Evolutionary conservation across 1,139 yeast genomes (phyloP), one percentile per base, ranked within the genome.

Genomic region (Dujonia santamariae): DNA sequence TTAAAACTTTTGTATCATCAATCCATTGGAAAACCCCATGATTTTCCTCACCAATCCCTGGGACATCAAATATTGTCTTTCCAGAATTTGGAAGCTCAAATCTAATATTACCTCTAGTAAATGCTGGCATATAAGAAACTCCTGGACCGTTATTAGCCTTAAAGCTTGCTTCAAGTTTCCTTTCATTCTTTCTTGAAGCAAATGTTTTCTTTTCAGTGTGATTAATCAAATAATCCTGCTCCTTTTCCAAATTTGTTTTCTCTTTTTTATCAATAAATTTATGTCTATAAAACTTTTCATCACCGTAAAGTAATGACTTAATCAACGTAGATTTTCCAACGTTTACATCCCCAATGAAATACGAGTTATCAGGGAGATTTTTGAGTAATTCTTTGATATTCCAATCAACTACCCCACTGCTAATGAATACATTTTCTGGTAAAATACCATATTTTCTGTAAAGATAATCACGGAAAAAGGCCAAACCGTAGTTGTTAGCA

Each of bases 321-420:
- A 82, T 67, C 19, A 87, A 51, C 1, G 83, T 67, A 1, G 94
- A 78, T 53, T 87, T 87, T 1, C 97, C 97, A 12, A 78, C 68
- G 50, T 86, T 86, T 7, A 85, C 78, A 43, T 72, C 71, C 1
- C 97, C 96, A 9, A 86, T 62, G 23, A 87, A 54, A 49, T 77
- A 82, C 19, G 78, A 46, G 6, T 59, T 49, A 1, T 75, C 67
- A 18, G 77, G 51, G 8, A 52, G 44, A 2, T 56, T 37, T 19
- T 50, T 49, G 16, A 75, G 44, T 8, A 57, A 36, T 1, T 51
- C 48, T 5, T 59, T 55, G 4, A 74, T 47, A 30, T 75, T 72
- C 90, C 88, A 81, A 24, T 64, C 62, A 23, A 59, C 61, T 13
- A 58, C 53, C 0, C 79, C 75, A 31, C 84, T 76, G 1, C 70